Percentiles rank a stretch among this genome's conserved stretches.
Evolutionary conservation across 441 rosid genomes (phyloP).

Genomic region (Euphorbia celastroides): DNA sequence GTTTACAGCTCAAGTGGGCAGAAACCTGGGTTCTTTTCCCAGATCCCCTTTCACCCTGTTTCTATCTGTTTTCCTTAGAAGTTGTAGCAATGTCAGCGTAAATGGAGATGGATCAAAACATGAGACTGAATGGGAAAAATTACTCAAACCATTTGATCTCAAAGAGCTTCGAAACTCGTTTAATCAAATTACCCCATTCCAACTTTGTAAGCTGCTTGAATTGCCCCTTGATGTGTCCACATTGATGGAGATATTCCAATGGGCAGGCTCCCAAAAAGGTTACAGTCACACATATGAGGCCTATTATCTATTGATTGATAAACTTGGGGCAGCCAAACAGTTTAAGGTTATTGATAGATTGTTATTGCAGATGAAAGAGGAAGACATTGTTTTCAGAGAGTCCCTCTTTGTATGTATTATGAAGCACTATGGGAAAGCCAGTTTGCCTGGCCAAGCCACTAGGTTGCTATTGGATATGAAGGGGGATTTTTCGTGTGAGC

Average conservation of each 20-base stretch:
- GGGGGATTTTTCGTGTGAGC: constrained; percentile 49
- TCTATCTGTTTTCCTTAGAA: constrained; percentile 22
- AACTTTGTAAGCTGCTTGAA: constrained; percentile 65
- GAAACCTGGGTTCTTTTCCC: constrained; percentile 23
- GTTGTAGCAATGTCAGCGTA: constrained; percentile 3
- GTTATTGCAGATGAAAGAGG: constrained; percentile 70
- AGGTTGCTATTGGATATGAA: constrained; percentile 75
- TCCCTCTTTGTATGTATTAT: constrained; percentile 63
- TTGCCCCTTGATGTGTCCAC: constrained; percentile 67
- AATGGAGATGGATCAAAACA: constrained; percentile 25
- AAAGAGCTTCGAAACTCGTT: constrained; percentile 50
- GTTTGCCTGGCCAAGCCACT: constrained; percentile 73
- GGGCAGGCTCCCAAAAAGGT: constrained; percentile 64
- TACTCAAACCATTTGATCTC: constrained; percentile 72
- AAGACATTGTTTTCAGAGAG: constrained; percentile 60
- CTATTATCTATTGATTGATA: constrained; percentile 52
- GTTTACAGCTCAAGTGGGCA: constrained; percentile 30
- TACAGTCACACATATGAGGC: constrained; percentile 62
- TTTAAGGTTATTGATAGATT: constrained; percentile 58
- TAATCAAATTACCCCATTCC: constrained; percentile 52
- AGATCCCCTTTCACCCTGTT: constrained; percentile 13
- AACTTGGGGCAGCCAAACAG: constrained; percentile 62
- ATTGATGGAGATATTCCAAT: constrained; percentile 54
- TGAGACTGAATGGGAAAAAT: constrained; percentile 72
- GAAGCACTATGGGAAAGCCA: constrained; percentile 53